Base-by-base conservation (phyloP, 1,284 basidiomycete genomes). In the Agaricales sp. region DNA sequence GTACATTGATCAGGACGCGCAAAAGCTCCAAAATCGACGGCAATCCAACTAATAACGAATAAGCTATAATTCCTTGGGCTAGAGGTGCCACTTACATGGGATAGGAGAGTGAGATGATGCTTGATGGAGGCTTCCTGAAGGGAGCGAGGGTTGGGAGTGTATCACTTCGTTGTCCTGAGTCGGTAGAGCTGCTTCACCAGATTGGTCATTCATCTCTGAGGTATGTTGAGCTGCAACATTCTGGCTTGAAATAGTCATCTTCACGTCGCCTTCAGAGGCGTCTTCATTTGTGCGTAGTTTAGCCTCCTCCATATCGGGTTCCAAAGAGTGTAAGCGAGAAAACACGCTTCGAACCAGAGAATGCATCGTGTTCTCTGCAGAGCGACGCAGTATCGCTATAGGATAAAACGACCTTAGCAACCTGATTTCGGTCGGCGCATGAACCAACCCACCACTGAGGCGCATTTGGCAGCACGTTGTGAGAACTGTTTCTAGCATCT, bases 381-480 rank as follows among this genome's bases (percentile, higher is more conserved):
- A 91, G 35, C 87, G 80, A 44, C 96, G 80, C 16, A 96, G 39
- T n/a, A 41, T 41, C 16, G 6, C 39, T 41, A 6, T 41, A 8
- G 8, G 8, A 16, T 11, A 16, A 35, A n/a, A n/a, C n/a, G n/a
- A n/a, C n/a, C n/a, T n/a, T 73, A 50, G 89, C 83, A 66, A 94
- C 92, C 91, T 63, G 23, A 48, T 46, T 46, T n/a, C 55, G 52
- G 54, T 46, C 50, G 22, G 22, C 43, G 53, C 43, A 58, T 53
- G 14, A 41, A 39, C n/a, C 46, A 47, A 48, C 87, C 56, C 57
- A 92, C 91, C 94, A 59, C 90, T 92, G 3, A 98, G 73, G 39
- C 96, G 77, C 74, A 95, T 96, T 63, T 98, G 92, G 65, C 95
- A 98, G 57, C 93, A 93, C 59, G 96, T 98, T 26, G 92, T 96